Percentiles rank a stretch among this genome's conserved stretches.
These are phyloP conservation scores for Hibiscus trionum DNA, from an alignment of 345 rosid species.

Conservation along the genomic window DNA sequence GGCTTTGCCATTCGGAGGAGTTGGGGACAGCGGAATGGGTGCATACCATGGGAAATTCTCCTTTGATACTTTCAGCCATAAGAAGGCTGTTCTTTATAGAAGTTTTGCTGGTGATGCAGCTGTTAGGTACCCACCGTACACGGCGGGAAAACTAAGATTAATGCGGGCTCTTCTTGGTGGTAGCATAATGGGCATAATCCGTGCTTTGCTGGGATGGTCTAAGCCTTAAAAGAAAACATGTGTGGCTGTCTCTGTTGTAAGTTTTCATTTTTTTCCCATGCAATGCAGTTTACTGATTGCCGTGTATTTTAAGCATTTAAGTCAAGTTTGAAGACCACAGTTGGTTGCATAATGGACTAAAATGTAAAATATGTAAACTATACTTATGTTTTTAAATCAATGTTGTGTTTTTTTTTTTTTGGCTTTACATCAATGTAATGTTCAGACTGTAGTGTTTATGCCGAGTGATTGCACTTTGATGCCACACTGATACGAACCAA, in stretches of 20 bases:
- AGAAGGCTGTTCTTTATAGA: slow-evolving; percentile 78
- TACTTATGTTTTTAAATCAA: no score
- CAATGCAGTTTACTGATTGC: background rate
- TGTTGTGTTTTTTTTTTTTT: no score
- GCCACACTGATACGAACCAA: background rate
- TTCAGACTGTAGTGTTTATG: background rate
- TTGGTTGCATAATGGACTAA: background rate
- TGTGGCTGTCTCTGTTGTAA: background rate
- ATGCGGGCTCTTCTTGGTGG: slow-evolving; percentile 54
- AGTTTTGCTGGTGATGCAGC: slow-evolving; percentile 53
- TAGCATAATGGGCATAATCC: slow-evolving; percentile 35
- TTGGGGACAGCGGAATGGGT: slow-evolving; percentile 91
- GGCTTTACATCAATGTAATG: background rate
- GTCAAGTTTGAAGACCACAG: background rate
- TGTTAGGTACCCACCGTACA: slow-evolving; percentile 80
- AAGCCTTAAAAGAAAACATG: slow-evolving; percentile 17
- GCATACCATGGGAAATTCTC: slow-evolving; percentile 95
- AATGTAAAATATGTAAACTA: background rate
- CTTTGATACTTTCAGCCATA: slow-evolving; percentile 90
- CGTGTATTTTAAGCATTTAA: background rate
- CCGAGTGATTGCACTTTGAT: no score
- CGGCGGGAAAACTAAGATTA: slow-evolving; percentile 46
- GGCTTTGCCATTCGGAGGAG: slow-evolving; percentile 86
- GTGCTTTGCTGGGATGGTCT: slow-evolving; percentile 45
- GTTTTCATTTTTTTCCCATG: background rate